phyloP scores from a whole-genome alignment of 2,329 filamentous ascomycete species.

The Albophoma yamanashiensis region DNA sequence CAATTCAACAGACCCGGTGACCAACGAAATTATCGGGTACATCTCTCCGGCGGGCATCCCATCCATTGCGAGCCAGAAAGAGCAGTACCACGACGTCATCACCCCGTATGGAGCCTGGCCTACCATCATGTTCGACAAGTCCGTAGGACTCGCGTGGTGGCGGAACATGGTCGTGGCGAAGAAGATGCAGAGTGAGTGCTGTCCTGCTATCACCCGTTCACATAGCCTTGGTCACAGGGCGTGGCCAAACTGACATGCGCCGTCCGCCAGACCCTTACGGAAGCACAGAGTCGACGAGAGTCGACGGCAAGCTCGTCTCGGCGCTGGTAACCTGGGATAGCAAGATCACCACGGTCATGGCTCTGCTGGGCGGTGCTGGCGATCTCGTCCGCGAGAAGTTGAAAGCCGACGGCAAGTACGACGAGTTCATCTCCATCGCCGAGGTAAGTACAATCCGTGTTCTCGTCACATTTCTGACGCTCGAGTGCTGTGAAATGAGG shows the following conservation, averaged over 20 bases:
- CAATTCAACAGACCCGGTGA: conserved; percentile 26
- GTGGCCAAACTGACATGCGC: not conserved
- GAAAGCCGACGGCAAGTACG: conserved; percentile 24
- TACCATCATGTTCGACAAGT: conserved; percentile 23
- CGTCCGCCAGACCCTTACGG: conserved; percentile 23
- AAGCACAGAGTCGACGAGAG: conserved; percentile 27
- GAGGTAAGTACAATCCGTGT: conserved; percentile 7
- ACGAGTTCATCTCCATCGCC: conserved; percentile 22
- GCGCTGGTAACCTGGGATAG: conserved; percentile 32
- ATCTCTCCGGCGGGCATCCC: conserved; percentile 30
- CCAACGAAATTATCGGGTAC: conserved; percentile 24
- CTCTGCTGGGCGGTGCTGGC: conserved; percentile 25
- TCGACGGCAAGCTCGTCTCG: conserved; percentile 26
- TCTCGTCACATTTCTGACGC: not conserved
- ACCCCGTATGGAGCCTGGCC: conserved; percentile 29
- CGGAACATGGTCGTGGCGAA: conserved; percentile 28
- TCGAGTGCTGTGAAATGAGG: not conserved
- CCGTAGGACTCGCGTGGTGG: conserved; percentile 30
- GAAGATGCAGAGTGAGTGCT: conserved; percentile 31
- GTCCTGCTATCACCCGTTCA: not conserved
- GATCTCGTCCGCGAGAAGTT: conserved; percentile 26
- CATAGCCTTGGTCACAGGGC: not conserved
- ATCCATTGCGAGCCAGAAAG: conserved; percentile 25
- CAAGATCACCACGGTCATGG: conserved; percentile 28
- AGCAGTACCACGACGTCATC: conserved; percentile 28